Base-by-base conservation (phyloP, 2,329 filamentous ascomycete species). In the Ceratocystiopsis sp. region DNA sequence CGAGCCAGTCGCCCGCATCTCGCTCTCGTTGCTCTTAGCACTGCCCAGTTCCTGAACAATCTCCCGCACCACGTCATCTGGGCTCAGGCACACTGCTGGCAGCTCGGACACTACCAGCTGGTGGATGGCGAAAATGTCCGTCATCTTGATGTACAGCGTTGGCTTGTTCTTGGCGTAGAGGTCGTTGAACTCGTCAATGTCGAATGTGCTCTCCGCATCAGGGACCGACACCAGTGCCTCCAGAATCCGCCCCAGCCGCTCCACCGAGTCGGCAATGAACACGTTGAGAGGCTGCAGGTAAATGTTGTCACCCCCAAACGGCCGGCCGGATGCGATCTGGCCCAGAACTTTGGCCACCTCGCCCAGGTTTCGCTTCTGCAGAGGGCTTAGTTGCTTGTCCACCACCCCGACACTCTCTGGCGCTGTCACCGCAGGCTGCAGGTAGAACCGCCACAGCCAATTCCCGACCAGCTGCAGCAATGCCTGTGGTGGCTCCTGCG, bases 121-220 rank as follows among this genome's bases (percentile, higher is more conserved):
- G 62, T 98, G 93, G 46, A 98, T 89, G 40, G 89, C 84, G 59
- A 98, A 96, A 45, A 98, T 87, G 58, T 98, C 91, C 15, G 83
- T 75, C 75, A 98, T 89, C 65, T 98, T 98, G 67, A 98, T 94
- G 65, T 96, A 98, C n/a, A 98, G 69, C 0, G 89, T 96, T 8
- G 91, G 91, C 61, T 94, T 94, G 50, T 86, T 91, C 59, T 93
- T 87, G 45, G 89, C 84, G 57, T 96, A 96, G 8, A 98, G 71
- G 56, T 98, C 91, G 57, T 95, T 96, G 73, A 91, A 98, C 59
- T 96, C 91, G 57, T 98, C 91, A 57, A 98, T 95, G 59, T 96
- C 87, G 56, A 96, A 98, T 19, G 91, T 91, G 42, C 76, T 72
- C 60, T 98, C 91, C 0, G 85, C 84, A 53, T 91, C 80, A 14